Percentiles rank a stretch among this genome's conserved stretches.
Conservation (phyloP, 768 basidiomycete genomes). For the Peribolospora baueri region DNA sequence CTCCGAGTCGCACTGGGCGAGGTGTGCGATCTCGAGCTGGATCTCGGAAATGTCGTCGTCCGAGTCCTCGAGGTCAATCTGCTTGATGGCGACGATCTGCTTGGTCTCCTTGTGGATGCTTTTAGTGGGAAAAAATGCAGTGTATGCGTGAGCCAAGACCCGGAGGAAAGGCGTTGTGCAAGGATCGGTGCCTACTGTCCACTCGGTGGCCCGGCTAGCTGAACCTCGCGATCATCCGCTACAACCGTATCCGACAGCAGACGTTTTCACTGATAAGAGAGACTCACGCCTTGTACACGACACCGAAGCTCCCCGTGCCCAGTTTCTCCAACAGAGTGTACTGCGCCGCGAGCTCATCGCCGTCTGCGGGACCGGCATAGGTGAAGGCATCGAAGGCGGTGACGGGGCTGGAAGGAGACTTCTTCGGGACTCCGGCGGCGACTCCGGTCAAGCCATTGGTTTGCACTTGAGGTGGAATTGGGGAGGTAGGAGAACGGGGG, state of each 20-base stretch:
- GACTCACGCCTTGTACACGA: conserved; percentile 69
- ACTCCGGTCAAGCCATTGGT: too few species aligned
- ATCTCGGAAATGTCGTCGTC: conserved; percentile 98
- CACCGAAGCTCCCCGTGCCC: conserved; percentile 91
- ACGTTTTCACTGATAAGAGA: not conserved
- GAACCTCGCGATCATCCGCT: too few species aligned
- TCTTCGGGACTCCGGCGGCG: too few species aligned
- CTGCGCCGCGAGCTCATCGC: too few species aligned
- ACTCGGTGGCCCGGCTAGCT: too few species aligned
- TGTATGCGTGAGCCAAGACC: not conserved
- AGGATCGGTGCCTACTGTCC: too few species aligned
- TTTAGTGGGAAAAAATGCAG: not conserved
- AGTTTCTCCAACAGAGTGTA: conserved; percentile 85
- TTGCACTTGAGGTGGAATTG: too few species aligned
- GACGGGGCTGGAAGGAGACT: too few species aligned
- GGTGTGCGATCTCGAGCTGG: conserved; percentile 82
- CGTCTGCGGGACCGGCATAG: too few species aligned
- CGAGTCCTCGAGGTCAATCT: conserved; percentile 93
- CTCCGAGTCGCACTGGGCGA: conserved; percentile 87
- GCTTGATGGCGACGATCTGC: conserved; percentile 91
- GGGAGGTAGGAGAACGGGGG: too few species aligned
- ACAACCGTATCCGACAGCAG: too few species aligned
- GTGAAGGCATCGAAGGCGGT: too few species aligned
- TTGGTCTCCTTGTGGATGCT: conserved; percentile 72
- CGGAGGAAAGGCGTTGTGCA: not conserved